phyloP scores from a whole-genome alignment of 306 rosid species.

The Citrullus amarus region DNA sequence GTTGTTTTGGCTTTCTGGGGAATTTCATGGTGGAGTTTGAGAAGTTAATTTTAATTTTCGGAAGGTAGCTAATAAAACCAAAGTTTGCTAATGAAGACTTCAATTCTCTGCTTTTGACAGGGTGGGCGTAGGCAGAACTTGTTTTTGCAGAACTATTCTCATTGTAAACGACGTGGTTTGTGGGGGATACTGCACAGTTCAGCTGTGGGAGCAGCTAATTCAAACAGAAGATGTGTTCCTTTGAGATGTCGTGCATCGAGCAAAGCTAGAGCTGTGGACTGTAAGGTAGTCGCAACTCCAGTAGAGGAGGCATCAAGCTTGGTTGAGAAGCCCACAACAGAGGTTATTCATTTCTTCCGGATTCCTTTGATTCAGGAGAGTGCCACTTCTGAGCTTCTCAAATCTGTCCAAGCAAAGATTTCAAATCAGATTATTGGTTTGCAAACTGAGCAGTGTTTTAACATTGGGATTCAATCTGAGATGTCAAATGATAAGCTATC shows the following conservation, averaged over 20 bases:
- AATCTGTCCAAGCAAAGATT: constrained; percentile 52
- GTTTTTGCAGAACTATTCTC: constrained; percentile 26
- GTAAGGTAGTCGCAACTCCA: constrained; percentile 29
- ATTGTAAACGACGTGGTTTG: constrained; percentile 22
- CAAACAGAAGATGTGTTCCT: constrained; percentile 14
- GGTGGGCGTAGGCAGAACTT: constrained; percentile 36
- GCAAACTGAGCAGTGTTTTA: constrained; percentile 68
- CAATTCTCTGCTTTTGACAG: constrained; percentile 17
- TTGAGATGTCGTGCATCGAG: constrained; percentile 42
- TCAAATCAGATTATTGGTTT: constrained; percentile 57
- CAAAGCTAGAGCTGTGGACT: constrained; percentile 38
- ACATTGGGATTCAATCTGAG: constrained; percentile 41
- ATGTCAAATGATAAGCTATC: constrained; percentile 38
- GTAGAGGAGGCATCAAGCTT: constrained; percentile 26
- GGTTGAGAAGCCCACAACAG: constrained; percentile 33
- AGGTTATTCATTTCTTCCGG: constrained; percentile 54
- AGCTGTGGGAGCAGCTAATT: neutral
- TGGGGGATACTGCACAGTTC: constrained; percentile 28
- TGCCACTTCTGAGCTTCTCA: constrained; percentile 56
- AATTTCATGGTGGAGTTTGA: neutral
- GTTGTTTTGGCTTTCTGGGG: neutral
- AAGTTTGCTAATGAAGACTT: neutral
- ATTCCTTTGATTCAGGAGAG: constrained; percentile 62
- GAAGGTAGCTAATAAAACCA: neutral
- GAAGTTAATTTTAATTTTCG: neutral